These are phyloP conservation scores for Paracorniculantispora psalliotae DNA, from an alignment of 2,329 filamentous ascomycete species.

Conservation along the genomic window DNA sequence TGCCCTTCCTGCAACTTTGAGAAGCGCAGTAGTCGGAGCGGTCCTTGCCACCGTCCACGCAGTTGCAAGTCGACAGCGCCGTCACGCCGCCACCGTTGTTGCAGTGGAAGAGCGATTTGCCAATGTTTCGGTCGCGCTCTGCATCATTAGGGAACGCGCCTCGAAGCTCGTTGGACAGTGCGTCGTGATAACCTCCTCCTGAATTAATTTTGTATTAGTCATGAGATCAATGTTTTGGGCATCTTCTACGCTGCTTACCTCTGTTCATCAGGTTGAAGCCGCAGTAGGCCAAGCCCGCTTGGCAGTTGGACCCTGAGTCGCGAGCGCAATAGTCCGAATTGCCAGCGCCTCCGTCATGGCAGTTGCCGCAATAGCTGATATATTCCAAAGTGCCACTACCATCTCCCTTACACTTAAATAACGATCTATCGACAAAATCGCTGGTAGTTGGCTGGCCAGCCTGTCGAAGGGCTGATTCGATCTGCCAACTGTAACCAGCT, in stretches of 20 bases:
- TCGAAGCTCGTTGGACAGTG: neutral
- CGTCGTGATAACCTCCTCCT: neutral
- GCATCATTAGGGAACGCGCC: neutral
- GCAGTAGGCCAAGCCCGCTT: neutral
- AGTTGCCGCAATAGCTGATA: neutral
- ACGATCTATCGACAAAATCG: neutral
- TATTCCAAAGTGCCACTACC: neutral
- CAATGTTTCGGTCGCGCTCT: neutral
- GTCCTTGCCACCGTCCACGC: neutral
- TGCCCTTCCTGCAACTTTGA: neutral
- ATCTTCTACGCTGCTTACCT: neutral
- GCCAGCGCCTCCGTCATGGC: neutral
- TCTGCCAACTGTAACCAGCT: neutral
- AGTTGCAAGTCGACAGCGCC: neutral
- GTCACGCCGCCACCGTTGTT: neutral
- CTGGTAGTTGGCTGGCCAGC: neutral
- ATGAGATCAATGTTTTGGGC: neutral
- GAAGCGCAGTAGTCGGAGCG: neutral
- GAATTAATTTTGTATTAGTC: neutral
- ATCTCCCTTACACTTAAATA: neutral
- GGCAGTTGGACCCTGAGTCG: neutral
- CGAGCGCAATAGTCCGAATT: neutral
- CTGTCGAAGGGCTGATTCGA: neutral
- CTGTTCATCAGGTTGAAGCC: neutral
- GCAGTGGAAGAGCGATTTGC: neutral